phyloP scores from a whole-genome alignment of 129 eudicot species.

The Calendula officinalis region DNA sequence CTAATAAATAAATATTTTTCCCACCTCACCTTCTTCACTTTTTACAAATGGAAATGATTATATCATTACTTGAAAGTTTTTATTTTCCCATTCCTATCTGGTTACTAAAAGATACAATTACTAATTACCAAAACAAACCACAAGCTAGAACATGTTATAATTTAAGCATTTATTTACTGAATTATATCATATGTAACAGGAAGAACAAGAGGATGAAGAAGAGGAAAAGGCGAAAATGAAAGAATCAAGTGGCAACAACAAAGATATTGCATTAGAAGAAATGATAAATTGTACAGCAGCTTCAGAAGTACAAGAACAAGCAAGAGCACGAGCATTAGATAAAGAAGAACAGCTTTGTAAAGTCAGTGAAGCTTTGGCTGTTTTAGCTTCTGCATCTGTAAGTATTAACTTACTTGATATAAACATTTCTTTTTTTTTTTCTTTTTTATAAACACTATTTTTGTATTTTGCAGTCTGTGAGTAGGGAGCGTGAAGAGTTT shows the following conservation, averaged over 20 bases:
- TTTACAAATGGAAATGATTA: too few species aligned
- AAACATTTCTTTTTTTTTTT: background rate
- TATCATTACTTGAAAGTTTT: too few species aligned
- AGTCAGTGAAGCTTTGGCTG: constrained; percentile 95
- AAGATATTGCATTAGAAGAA: constrained; percentile 82
- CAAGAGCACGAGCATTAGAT: constrained; percentile 59
- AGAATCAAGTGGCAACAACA: constrained; percentile 27
- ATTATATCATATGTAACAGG: constrained; percentile 53
- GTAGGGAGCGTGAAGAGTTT: constrained; percentile 95
- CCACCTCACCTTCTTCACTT: too few species aligned
- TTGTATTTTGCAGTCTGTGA: constrained; percentile 74
- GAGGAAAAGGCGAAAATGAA: constrained; percentile 31
- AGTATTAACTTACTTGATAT: constrained; percentile 13
- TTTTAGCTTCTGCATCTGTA: constrained; percentile 96
- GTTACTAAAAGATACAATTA: too few species aligned
- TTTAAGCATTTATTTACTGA: background rate
- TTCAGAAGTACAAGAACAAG: constrained; percentile 63
- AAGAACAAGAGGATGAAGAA: constrained; percentile 72
- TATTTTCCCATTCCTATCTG: too few species aligned
- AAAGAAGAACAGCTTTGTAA: constrained; percentile 90
- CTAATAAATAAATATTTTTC: too few species aligned
- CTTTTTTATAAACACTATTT: constrained; percentile 8
- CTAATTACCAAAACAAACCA: too few species aligned
- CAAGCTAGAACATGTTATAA: too few species aligned
- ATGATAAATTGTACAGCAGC: constrained; percentile 68